Evolutionary conservation across 1,139 yeast genomes (phyloP), one percentile per base, ranked within the genome.

Genomic region (Kluyveromyces sp.): DNA sequence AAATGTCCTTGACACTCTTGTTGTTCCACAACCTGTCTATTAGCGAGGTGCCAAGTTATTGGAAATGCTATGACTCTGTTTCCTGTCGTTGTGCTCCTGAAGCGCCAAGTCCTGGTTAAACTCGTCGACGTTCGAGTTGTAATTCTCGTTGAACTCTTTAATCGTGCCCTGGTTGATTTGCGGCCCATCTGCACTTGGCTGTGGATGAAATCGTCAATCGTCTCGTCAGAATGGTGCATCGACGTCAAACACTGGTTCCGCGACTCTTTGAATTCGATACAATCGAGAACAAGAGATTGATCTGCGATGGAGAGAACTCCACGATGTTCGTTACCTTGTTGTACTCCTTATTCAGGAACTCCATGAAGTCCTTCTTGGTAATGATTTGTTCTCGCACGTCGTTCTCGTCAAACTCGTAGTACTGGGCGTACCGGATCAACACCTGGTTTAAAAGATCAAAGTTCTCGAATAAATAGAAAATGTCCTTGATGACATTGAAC

Each of bases 281-380:
- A 48, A 63, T 66, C 40, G 63, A 65, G 46, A 69, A 69, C 42
- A 68, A 50, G 21, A 69, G 50, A 41, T 66, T 60, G 5, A 69
- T 66, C 51, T 69, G 72, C 1, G 70, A 62, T 2, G 71, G 71
- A 0, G 72, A 66, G 43, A 69, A 69, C 31, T 62, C 63, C n/a
- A 55, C 54, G 38, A 68, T 60, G 48, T 69, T 69, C 47, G 67
- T 69, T 6, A 73, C 63, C 43, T 67, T 65, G 43, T 68, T 63
- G 49, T 62, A 68, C 51, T 59, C 70, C 39, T 56, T 54, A 46
- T 55, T 65, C 42, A 63, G 56, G 42, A 65, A 65, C 44, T 51
- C 55, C 48, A 62, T 59, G 39, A 71, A 61, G 41, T 69, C 71
- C 4, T 60, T 56, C 51, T 72, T 67, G 2, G 66, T 65, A 25